Percentiles rank a stretch among this genome's conserved stretches.
Conservation (phyloP, 495 filamentous ascomycete species). For the Podospora fimiseda region DNA sequence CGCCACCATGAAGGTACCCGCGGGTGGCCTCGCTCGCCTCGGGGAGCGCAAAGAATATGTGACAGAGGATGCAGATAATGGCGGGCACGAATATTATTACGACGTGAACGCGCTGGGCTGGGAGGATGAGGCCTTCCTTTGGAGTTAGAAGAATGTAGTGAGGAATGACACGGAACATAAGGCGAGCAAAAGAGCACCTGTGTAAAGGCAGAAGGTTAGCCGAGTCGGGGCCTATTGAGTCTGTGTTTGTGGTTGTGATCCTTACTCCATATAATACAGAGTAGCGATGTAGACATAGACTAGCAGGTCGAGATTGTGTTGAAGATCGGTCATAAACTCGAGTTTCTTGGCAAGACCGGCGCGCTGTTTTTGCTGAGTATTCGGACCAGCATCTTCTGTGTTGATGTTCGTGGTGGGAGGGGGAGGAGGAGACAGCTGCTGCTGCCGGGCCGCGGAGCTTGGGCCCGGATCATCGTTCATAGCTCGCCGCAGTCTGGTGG, state of each 20-base stretch:
- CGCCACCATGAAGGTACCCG: constrained; percentile 77
- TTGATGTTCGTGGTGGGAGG: constrained; percentile 22
- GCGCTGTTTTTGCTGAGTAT: constrained; percentile 18
- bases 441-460: constrained; percentile 45
- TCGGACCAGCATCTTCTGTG: constrained; percentile 25
- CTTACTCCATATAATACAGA: constrained; percentile 89
- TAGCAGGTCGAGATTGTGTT: constrained; percentile 70
- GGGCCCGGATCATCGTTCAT: constrained; percentile 64
- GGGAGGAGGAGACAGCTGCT: too few relatives aligned
- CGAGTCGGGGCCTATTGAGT: neutral
- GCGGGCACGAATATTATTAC: constrained; percentile 65
- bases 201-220: neutral
- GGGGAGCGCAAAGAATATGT: constrained; percentile 55
- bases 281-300: constrained; percentile 74
- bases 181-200: constrained; percentile 72
- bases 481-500: constrained; percentile 35
- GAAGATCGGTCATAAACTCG: constrained; percentile 61
- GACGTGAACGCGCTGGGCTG: constrained; percentile 62
- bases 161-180: constrained; percentile 61
- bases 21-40: constrained; percentile 67
- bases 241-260: neutral
- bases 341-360: constrained; percentile 51
- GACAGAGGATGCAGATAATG: constrained; percentile 65
- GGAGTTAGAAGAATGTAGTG: constrained; percentile 76
- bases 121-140: constrained; percentile 56